Evolutionary conservation across 371 early-diverging fungal species (phyloP), one percentile per base, ranked within the genome.

Genomic region (Homolaphlyctis polyrhiza): DNA sequence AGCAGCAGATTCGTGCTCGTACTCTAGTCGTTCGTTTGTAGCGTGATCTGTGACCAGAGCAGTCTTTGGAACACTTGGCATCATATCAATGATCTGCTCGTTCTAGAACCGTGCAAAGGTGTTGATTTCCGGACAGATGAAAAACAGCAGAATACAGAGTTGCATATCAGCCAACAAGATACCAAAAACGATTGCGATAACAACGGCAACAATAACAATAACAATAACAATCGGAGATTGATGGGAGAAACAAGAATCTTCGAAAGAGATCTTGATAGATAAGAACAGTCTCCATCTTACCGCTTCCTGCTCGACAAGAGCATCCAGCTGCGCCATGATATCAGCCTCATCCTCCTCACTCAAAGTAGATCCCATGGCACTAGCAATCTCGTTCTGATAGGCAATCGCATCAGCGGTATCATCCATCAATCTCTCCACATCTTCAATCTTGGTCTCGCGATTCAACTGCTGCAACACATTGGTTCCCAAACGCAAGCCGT

Each of bases 381-480:
- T 89, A 34, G 89, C 89, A 48, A 96, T 86, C 80, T 95, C 89
- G 87, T 89, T 90, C 70, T 97, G 98, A 69, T 96, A 96, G 0
- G 90, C 94, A 70, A 96, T 91, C 2, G 92, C 95, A 45, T 96
- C 98, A 0, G 90, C 92, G 0, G 97, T 96, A 62, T 97, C 96
- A 55, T 94, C 93, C 89, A 96, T 92, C 33, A 97, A 74, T 58
- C 86, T 84, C 62, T 96, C 92, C 0, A 96, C 96, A 16, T 87
- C 88, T n/a, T 96, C 93, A n/a, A 97, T 57, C 6, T 88, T 88
- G 82, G 89, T 91, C 65, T 95, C 96, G 61, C 88, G 87, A 71
- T 96, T 90, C 21, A 97, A 85, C 68, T 91, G 86, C 55, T 89
- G 88, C 50, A 97, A 74, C 0, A 94, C 93, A 23, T 80, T 80